Percentiles rank a stretch among this genome's conserved stretches.
Evolutionary conservation across 257 asterid genomes (phyloP).

Genomic region (Eustoma russellianum): DNA sequence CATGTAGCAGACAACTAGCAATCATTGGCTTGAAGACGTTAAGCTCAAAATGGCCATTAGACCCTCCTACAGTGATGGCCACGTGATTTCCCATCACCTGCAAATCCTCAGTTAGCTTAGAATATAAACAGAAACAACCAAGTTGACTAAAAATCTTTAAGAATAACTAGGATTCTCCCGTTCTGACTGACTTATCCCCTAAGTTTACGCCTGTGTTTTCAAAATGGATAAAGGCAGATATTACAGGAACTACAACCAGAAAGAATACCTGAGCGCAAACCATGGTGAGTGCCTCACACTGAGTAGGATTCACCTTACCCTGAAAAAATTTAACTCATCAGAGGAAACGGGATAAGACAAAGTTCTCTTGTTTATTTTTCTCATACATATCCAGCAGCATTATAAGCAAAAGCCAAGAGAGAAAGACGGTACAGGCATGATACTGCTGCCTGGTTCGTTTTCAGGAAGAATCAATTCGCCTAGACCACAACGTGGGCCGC

Average conservation of each 20-base stretch:
- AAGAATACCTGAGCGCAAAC: constrained; percentile 88
- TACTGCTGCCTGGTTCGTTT: constrained; percentile 99
- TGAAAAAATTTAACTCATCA: constrained; percentile 19
- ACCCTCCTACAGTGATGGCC: constrained; percentile 85
- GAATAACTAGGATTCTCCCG: no score
- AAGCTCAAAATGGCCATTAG: constrained; percentile 91
- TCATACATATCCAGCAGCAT: constrained; percentile 1
- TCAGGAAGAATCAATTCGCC: constrained; percentile 98
- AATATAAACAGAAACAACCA: not conserved
- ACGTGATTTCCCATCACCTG: constrained; percentile 91
- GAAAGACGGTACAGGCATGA: constrained; percentile 74
- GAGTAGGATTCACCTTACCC: constrained; percentile 99
- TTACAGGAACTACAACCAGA: no score
- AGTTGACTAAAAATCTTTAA: no score
- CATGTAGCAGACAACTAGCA: constrained; percentile 83
- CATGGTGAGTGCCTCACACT: constrained; percentile 96
- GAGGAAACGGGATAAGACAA: constrained; percentile 10
- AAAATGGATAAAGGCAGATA: no score
- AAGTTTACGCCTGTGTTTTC: no score
- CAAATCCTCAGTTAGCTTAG: constrained; percentile 4
- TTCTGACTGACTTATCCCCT: no score
- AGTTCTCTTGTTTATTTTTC: constrained; percentile 4
- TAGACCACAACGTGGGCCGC: constrained; percentile 99
- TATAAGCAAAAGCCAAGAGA: constrained; percentile 10
- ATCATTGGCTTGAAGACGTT: constrained; percentile 94